Evolutionary conservation across 1,139 yeast species (phyloP).

Genomic region (Sugiyamaella neomexicana): DNA sequence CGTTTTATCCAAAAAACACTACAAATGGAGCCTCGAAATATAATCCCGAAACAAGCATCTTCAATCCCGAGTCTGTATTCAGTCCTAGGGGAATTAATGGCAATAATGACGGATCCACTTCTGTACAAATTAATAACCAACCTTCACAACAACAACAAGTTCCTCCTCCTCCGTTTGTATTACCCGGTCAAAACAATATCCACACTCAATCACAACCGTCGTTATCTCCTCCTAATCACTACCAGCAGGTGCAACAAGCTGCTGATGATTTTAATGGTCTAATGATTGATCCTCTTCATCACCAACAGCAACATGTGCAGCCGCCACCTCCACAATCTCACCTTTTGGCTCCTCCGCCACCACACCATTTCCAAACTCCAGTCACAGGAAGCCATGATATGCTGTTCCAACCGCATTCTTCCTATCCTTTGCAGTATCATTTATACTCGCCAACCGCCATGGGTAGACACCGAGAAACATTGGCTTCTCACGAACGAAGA

Average conservation of each 20-base stretch:
- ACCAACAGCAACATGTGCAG: constrained; percentile 14
- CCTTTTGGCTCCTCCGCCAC: constrained; percentile 3
- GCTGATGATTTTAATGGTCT: constrained; percentile 19
- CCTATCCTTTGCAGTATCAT: constrained; percentile 77
- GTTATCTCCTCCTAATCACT: constrained; percentile 11
- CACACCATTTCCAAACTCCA: constrained; percentile 13
- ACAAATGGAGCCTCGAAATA: constrained; percentile 18
- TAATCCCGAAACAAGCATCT: constrained; percentile 24
- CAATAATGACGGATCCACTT: constrained; percentile 1
- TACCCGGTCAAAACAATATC: constrained; percentile 1
- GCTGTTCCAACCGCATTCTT: constrained; percentile 29
- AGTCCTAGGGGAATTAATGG: constrained; percentile 23
- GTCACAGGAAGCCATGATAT: constrained; percentile 22
- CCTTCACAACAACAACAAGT: not conserved
- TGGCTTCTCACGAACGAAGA: constrained; percentile 68
- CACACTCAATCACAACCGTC: constrained; percentile 19
- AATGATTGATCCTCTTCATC: constrained; percentile 20
- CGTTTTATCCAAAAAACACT: constrained; percentile 52
- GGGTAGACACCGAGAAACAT: constrained; percentile 48
- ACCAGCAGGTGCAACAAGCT: constrained; percentile 8
- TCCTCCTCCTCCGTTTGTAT: constrained; percentile 1
- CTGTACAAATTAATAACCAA: not conserved
- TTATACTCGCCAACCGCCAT: constrained; percentile 89
- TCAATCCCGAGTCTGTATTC: constrained; percentile 28
- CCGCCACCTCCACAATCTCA: constrained; percentile 9